These are phyloP conservation scores for Pecoramyces ruminantium DNA, from an alignment of 192 early-diverging fungal species.

Conservation along the genomic window DNA sequence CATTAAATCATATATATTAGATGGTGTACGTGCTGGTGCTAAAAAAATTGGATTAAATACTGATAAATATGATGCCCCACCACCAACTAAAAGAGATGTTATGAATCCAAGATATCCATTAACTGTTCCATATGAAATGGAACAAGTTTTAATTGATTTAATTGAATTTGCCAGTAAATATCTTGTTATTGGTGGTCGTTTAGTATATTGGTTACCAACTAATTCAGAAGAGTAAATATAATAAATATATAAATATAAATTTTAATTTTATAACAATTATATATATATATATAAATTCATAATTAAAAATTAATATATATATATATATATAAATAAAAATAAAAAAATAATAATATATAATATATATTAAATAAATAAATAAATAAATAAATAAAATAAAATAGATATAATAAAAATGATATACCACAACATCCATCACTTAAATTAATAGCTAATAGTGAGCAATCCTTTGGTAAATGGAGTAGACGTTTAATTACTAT, in stretches of 20 bases:
- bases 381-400: not conserved
- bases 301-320: not conserved
- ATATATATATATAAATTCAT: too few species aligned
- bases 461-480: slow-evolving; percentile 92
- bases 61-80: slow-evolving; percentile 19
- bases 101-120: slow-evolving; percentile 50
- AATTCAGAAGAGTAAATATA: slow-evolving; percentile 68
- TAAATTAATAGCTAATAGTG: slow-evolving; percentile 70
- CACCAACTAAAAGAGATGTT: slow-evolving; percentile 14
- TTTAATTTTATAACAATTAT: too few species aligned
- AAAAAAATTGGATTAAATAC: slow-evolving; percentile 63
- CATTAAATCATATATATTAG: not conserved
- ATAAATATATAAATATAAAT: too few species aligned
- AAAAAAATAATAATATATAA: too few species aligned
- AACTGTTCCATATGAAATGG: slow-evolving; percentile 91
- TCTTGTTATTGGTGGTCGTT: slow-evolving; percentile 60
- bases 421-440: slow-evolving; percentile 70
- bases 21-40: slow-evolving; percentile 93
- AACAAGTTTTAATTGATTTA: slow-evolving; percentile 68
- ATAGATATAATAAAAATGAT: slow-evolving; percentile 47
- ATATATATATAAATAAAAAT: not conserved
- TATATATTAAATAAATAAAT: too few species aligned
- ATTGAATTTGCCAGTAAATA: slow-evolving; percentile 62
- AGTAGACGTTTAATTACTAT: slow-evolving; percentile 79
- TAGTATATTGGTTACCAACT: slow-evolving; percentile 95